phyloP scores from a whole-genome alignment of 495 filamentous ascomycete genomes.

The Talaromyces adpressus region DNA sequence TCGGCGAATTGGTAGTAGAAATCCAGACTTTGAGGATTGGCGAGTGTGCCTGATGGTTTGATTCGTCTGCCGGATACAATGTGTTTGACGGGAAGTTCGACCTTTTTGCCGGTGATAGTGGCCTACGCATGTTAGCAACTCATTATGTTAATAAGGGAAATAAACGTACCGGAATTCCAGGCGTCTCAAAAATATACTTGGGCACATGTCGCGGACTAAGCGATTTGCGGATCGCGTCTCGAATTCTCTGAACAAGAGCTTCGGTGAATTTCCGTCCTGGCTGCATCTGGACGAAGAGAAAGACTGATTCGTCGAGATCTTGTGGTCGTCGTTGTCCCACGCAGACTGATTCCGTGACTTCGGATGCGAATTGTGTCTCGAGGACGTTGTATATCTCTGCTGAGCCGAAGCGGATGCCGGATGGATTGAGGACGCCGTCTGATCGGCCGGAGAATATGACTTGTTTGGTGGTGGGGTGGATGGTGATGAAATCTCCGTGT shows the following conservation, averaged over 20 bases:
- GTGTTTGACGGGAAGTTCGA: constrained; percentile 79
- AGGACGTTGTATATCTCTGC: constrained; percentile 73
- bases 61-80: constrained; percentile 70
- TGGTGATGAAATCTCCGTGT: constrained; percentile 69
- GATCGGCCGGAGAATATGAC: constrained; percentile 65
- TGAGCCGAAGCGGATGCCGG: constrained; percentile 69
- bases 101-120: constrained; percentile 80
- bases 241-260: constrained; percentile 53
- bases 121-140: constrained; percentile 42
- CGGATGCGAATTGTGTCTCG: constrained; percentile 55
- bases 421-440: constrained; percentile 73
- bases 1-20: constrained; percentile 78
- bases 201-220: constrained; percentile 70
- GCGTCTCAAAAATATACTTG: constrained; percentile 69
- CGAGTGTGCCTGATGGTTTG: constrained; percentile 68
- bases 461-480: constrained; percentile 60
- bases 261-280: constrained; percentile 47
- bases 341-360: constrained; percentile 61
- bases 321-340: constrained; percentile 65
- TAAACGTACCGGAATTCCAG: constrained; percentile 73
- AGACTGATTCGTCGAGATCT: constrained; percentile 66
- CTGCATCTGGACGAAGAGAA: constrained; percentile 70
- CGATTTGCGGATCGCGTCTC: constrained; percentile 52
- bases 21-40: constrained; percentile 67
- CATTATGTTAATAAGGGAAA: no score